A percentile compares a stretch with the other conserved stretches of the same genome.
Conservation (phyloP, 2,329 filamentous ascomycete species). For the Monilinia laxa region DNA sequence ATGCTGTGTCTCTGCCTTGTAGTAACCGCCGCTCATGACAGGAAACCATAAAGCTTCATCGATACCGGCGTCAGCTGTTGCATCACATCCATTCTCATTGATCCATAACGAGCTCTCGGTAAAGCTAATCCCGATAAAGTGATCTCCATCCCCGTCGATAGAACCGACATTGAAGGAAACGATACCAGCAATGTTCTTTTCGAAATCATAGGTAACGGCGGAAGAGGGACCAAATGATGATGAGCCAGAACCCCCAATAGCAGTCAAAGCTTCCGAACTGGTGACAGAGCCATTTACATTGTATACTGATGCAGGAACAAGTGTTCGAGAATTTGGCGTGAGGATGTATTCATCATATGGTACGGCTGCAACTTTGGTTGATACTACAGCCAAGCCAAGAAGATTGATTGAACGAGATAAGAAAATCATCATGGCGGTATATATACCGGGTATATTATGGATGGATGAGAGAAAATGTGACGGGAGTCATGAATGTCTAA, state of each 20-base stretch:
- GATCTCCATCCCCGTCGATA: constrained; percentile 30
- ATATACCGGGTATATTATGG: background rate
- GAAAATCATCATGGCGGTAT: background rate
- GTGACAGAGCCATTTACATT: constrained; percentile 39
- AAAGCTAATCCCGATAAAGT: constrained; percentile 44
- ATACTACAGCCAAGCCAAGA: background rate
- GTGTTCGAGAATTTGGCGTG: constrained; percentile 37
- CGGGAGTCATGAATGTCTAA: background rate
- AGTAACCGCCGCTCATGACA: constrained; percentile 41
- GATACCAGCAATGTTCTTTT: constrained; percentile 44
- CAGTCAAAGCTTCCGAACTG: constrained; percentile 29
- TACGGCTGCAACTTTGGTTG: constrained; percentile 22
- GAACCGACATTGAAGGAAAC: constrained; percentile 41
- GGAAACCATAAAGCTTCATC: constrained; percentile 52
- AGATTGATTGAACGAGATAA: background rate
- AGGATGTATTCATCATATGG: constrained; percentile 42
- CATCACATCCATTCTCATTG: constrained; percentile 47
- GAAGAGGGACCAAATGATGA: constrained; percentile 37
- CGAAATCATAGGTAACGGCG: constrained; percentile 44
- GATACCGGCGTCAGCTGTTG: constrained; percentile 47
- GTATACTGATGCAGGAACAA: constrained; percentile 36
- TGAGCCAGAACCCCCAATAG: constrained; percentile 9
- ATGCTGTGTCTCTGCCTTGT: constrained; percentile 45
- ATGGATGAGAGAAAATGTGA: background rate
- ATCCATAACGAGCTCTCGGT: constrained; percentile 49